Conservation (phyloP, 176 grass and related monocot species). For the Olyra latifolia region DNA sequence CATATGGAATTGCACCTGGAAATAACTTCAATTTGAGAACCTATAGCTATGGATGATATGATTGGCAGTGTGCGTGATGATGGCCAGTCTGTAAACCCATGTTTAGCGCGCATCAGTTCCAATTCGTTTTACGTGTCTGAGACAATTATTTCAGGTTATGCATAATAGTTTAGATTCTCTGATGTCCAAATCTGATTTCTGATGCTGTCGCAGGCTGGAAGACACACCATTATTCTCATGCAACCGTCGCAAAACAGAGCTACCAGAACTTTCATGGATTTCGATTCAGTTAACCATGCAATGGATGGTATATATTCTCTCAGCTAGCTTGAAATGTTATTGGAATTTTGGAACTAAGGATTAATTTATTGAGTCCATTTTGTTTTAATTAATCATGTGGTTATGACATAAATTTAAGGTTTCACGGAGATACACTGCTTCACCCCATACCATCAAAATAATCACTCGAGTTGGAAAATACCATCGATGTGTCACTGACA, state of each 20-base stretch:
- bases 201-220: constrained; percentile 46
- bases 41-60: not conserved
- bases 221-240: constrained; percentile 77
- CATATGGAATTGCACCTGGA: not conserved
- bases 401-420: not conserved
- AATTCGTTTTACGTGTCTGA: not conserved
- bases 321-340: not conserved
- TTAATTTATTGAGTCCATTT: not conserved
- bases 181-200: not conserved
- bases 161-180: not conserved
- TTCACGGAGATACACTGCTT: not conserved
- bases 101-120: not conserved
- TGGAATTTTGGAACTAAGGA: not conserved
- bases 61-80: not conserved
- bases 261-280: constrained; percentile 82
- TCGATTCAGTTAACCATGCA: constrained; percentile 64
- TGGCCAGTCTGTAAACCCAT: not conserved
- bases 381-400: not conserved
- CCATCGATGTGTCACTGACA: not conserved
- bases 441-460: not conserved
- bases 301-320: constrained; percentile 59
- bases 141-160: not conserved
- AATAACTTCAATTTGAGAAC: not conserved
- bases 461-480: not conserved
- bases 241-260: constrained; percentile 62